Conservation (phyloP, 345 rosid species). For the Bretschneidera sinensis region DNA sequence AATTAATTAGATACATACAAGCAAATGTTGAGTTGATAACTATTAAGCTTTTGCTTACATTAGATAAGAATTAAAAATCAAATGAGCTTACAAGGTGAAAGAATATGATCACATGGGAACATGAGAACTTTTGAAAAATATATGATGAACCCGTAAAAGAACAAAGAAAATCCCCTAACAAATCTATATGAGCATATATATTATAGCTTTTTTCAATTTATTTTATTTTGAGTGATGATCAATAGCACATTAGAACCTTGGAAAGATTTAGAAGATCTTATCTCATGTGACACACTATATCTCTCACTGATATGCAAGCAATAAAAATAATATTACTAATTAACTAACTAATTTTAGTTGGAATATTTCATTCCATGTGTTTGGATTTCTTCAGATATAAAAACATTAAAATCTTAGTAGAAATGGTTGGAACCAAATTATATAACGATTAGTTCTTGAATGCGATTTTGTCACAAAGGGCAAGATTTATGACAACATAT, state of each 20-base stretch:
- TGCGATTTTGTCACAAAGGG: too few species aligned
- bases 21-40: too few species aligned
- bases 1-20: too few species aligned
- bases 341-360: too few species aligned
- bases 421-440: conserved; percentile 24
- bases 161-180: conserved; percentile 27
- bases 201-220: too few species aligned
- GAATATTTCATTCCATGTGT: conserved; percentile 32
- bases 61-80: too few species aligned
- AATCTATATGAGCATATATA: conserved; percentile 35
- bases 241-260: conserved; percentile 25
- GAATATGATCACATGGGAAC: conserved; percentile 29
- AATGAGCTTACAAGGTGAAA: conserved; percentile 2
- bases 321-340: too few species aligned
- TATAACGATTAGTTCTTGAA: conserved; percentile 8
- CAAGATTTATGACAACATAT: conserved; percentile 11
- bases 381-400: conserved; percentile 24
- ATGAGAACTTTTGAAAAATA: conserved; percentile 21
- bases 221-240: too few species aligned
- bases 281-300: conserved; percentile 24
- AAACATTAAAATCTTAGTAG: conserved; percentile 28
- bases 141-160: conserved; percentile 12
- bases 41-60: too few species aligned
- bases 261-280: conserved; percentile 36
- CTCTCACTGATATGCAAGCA: too few species aligned